Evolutionary conservation across 495 filamentous ascomycete species (phyloP).

Genomic region (Entonaema liquescens): DNA sequence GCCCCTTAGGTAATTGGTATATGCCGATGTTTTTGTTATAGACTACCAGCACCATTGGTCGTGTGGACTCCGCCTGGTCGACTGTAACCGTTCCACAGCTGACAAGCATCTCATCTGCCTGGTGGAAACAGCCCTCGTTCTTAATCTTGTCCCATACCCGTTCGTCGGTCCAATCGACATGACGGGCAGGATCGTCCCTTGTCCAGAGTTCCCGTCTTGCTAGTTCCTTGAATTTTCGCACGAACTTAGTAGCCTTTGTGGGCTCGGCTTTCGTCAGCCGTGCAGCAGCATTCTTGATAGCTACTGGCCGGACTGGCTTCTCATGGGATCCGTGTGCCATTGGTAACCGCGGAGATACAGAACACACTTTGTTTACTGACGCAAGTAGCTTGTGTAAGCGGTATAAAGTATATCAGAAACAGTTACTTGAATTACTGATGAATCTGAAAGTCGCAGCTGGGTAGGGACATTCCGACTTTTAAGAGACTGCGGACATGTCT

Average conservation of each 20-base stretch:
- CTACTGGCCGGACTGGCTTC: conserved; percentile 17
- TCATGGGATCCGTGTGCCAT: conserved; percentile 33
- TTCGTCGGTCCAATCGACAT: conserved; percentile 41
- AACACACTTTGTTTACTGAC: not conserved
- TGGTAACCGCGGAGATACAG: not conserved
- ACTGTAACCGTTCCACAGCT: conserved; percentile 58
- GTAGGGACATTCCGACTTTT: conserved; percentile 16
- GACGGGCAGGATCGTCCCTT: conserved; percentile 29
- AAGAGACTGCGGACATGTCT: not conserved
- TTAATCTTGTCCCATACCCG: conserved; percentile 46
- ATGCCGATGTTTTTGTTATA: conserved; percentile 55
- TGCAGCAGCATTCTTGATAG: conserved; percentile 18
- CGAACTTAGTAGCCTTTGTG: conserved; percentile 21
- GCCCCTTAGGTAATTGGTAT: conserved; percentile 57
- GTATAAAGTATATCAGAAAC: not conserved
- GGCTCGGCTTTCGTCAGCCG: conserved; percentile 23
- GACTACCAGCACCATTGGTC: conserved; percentile 49
- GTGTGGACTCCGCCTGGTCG: conserved; percentile 42
- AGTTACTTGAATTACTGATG: not conserved
- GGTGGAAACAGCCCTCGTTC: conserved; percentile 41
- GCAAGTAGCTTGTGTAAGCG: not conserved
- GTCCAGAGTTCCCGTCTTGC: conserved; percentile 37
- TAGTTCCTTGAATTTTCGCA: conserved; percentile 35
- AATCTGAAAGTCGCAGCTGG: not conserved
- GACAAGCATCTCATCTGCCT: conserved; percentile 52